Percentiles rank a stretch among this genome's conserved stretches.
phyloP scores from a whole-genome alignment of 331 rosid species.

The Quercus tomentella region DNA sequence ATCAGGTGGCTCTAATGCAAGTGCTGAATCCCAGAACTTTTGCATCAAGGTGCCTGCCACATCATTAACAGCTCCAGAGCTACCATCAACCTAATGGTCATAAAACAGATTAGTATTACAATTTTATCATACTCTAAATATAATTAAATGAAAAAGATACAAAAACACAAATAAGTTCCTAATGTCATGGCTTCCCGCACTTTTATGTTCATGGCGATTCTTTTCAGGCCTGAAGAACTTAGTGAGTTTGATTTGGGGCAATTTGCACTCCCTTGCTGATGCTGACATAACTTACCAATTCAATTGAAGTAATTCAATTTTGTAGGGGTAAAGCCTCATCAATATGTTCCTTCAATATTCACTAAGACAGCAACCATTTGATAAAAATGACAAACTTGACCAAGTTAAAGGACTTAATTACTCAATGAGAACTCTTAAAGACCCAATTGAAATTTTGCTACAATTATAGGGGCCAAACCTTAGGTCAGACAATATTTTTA shows the following conservation, averaged over 20 bases:
- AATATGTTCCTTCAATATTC: not conserved
- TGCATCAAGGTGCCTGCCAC: conserved; percentile 92
- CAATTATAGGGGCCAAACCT: not conserved
- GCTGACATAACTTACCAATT: not conserved
- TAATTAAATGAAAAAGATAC: not conserved
- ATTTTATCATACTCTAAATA: not conserved
- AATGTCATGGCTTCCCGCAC: not conserved
- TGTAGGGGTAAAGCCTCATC: not conserved
- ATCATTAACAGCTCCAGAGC: conserved; percentile 80
- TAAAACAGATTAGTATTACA: not conserved
- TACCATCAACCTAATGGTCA: conserved; percentile 62
- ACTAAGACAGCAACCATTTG: not conserved
- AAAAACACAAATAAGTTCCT: not conserved
- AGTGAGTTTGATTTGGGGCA: not conserved
- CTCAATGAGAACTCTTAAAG: not conserved
- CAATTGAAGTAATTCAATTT: not conserved
- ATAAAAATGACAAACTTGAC: not conserved
- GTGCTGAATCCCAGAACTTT: conserved; percentile 96
- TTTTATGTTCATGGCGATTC: not conserved
- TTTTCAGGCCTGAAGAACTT: not conserved
- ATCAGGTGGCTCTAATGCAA: conserved; percentile 82
- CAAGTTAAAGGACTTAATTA: not conserved
- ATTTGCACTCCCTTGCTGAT: not conserved
- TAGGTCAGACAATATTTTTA: not conserved
- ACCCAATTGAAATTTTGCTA: not conserved